Conservation (phyloP, 2,329 filamentous ascomycete genomes). For the Pestalotiopsis sp. region DNA sequence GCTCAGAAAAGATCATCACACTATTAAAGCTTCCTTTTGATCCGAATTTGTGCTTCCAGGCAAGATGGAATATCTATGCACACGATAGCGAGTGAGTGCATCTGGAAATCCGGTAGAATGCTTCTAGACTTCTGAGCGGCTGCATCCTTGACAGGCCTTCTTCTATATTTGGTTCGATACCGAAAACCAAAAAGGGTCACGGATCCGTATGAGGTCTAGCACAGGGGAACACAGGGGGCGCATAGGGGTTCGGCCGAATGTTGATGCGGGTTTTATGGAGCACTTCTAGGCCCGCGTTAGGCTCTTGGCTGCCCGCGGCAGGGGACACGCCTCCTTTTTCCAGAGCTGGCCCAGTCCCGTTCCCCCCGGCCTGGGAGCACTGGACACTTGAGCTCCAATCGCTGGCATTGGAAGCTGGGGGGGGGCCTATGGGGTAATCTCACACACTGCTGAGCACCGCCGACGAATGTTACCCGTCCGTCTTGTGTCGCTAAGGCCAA, state of each 20-base stretch:
- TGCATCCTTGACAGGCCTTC: background rate
- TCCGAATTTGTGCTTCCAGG: no score
- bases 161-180: background rate
- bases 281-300: no score
- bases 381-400: background rate
- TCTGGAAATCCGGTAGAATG: background rate
- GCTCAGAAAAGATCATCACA: no score
- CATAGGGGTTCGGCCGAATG: no score
- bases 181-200: background rate
- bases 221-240: no score
- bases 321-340: background rate
- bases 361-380: background rate
- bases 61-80: no score
- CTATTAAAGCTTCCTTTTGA: no score
- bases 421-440: background rate
- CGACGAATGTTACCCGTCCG: background rate
- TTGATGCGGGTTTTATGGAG: no score
- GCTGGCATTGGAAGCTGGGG: background rate
- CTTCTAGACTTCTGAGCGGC: background rate
- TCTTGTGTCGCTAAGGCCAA: conserved; percentile 1
- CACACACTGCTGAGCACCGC: background rate
- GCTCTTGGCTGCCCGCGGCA: background rate
- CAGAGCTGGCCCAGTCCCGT: background rate
- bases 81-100: no score
- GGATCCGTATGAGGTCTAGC: no score